Percentiles rank a stretch among this genome's conserved stretches.
Conservation (phyloP, 2,329 filamentous ascomycete species). For the Claviceps humidiphila region DNA sequence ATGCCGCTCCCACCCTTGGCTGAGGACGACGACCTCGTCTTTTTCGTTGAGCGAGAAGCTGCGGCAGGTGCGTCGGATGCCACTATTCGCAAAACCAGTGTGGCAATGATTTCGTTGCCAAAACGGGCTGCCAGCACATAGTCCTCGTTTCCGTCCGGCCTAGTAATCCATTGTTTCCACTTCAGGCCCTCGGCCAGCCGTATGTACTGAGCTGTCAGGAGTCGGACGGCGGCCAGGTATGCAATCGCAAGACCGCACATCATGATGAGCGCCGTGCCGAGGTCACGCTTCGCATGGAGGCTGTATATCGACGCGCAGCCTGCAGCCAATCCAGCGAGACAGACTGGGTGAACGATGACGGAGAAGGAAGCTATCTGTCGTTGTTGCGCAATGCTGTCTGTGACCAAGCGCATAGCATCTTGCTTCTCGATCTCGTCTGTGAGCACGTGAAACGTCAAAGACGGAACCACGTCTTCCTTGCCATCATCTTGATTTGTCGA, state of each 20-base stretch:
- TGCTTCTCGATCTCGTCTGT: constrained; percentile 43
- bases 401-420: constrained; percentile 57
- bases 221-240: constrained; percentile 47
- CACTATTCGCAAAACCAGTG: constrained; percentile 53
- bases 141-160: constrained; percentile 29
- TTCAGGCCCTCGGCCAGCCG: constrained; percentile 47
- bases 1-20: constrained; percentile 43
- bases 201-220: constrained; percentile 48
- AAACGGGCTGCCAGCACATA: constrained; percentile 49
- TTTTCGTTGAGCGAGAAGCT: neutral
- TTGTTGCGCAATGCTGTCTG: constrained; percentile 74
- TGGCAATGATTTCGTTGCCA: constrained; percentile 55
- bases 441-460: constrained; percentile 46
- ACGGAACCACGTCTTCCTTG: constrained; percentile 30
- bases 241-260: constrained; percentile 47
- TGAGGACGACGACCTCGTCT: constrained; percentile 1
- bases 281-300: constrained; percentile 28
- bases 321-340: constrained; percentile 30
- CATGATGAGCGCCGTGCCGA: constrained; percentile 40
- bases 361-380: constrained; percentile 51
- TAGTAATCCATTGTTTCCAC: constrained; percentile 44
- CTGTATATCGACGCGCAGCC: constrained; percentile 29
- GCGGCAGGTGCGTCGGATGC: neutral
- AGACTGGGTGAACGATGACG: constrained; percentile 49
- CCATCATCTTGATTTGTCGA: neutral